Conservation (phyloP, 768 basidiomycete species). For the Trametes meyenii region DNA sequence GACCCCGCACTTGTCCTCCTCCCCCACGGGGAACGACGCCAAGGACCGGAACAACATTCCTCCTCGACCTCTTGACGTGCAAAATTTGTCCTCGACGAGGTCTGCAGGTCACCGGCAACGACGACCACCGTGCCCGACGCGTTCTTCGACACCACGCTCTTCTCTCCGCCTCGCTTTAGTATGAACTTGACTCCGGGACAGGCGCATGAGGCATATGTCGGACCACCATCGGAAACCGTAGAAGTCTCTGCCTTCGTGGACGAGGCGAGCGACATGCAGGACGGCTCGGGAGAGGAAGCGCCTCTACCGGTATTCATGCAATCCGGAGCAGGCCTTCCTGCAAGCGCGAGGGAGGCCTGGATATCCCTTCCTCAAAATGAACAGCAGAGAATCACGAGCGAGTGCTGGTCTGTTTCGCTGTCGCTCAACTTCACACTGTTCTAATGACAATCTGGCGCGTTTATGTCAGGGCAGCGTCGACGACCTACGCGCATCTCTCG, state of each 20-base stretch:
- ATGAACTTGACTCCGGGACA: conserved; percentile 28
- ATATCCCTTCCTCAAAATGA: conserved; percentile 13
- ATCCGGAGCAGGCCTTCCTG: conserved; percentile 5
- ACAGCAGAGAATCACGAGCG: conserved; percentile 29
- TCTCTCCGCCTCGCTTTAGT: background rate
- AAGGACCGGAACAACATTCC: background rate
- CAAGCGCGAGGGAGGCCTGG: conserved; percentile 13
- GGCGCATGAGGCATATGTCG: conserved; percentile 31
- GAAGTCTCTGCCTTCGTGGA: conserved; percentile 33
- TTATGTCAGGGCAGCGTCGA: conserved; percentile 46
- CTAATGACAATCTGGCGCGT: background rate
- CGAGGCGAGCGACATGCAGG: conserved; percentile 14
- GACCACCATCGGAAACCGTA: conserved; percentile 35
- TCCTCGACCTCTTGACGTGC: background rate
- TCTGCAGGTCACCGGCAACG: conserved; percentile 7
- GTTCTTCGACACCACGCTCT: background rate
- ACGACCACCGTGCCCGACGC: no score
- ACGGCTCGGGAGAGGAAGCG: conserved; percentile 1
- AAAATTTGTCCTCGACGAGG: conserved; percentile 3
- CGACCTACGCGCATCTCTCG: conserved; percentile 49
- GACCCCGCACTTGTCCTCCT: conserved; percentile 15
- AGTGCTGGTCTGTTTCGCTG: conserved; percentile 38
- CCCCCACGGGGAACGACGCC: conserved; percentile 20
- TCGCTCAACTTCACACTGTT: background rate
- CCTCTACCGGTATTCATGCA: conserved; percentile 10